These are phyloP conservation scores for Lyophyllum semitale DNA, from an alignment of 768 basidiomycete species.

Conservation along the genomic window DNA sequence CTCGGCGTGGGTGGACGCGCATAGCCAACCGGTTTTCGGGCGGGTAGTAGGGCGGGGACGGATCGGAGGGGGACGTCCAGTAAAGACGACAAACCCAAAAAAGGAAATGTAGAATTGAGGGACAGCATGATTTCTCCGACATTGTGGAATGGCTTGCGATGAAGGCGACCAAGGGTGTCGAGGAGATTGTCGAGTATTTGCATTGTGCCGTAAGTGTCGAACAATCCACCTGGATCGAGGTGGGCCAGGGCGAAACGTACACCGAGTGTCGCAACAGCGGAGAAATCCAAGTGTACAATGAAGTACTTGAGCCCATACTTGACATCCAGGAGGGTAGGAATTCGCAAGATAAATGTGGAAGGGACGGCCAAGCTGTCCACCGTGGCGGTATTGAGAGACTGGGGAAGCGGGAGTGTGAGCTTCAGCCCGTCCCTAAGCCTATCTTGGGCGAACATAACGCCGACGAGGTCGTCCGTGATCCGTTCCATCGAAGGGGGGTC, in stretches of 20 bases:
- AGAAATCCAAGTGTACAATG: conserved; percentile 2
- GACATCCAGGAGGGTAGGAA: not conserved
- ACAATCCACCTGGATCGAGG: not conserved
- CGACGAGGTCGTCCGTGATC: not conserved
- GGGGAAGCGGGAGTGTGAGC: not conserved
- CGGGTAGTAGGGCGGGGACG: not conserved
- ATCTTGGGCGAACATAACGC: not conserved
- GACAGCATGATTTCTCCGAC: conserved; percentile 7
- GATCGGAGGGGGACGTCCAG: not conserved
- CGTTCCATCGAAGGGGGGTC: not conserved
- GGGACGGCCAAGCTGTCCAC: no score
- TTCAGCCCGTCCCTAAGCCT: not conserved
- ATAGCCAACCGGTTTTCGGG: not conserved
- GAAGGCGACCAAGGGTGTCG: not conserved
- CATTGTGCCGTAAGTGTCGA: not conserved
- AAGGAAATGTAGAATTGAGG: conserved; percentile 1
- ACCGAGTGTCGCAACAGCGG: conserved; percentile 6
- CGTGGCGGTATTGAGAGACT: no score
- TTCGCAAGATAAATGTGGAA: no score
- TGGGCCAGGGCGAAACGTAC: not conserved
- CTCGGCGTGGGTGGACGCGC: no score
- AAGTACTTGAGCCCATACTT: conserved; percentile 2
- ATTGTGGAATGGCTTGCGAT: not conserved
- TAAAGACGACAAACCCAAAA: conserved; percentile 3
- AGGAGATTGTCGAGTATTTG: not conserved